A percentile compares a stretch with the other conserved stretches of the same genome.
Conservation (phyloP, 805 yeast species). For the Starmerella roubikii region DNA sequence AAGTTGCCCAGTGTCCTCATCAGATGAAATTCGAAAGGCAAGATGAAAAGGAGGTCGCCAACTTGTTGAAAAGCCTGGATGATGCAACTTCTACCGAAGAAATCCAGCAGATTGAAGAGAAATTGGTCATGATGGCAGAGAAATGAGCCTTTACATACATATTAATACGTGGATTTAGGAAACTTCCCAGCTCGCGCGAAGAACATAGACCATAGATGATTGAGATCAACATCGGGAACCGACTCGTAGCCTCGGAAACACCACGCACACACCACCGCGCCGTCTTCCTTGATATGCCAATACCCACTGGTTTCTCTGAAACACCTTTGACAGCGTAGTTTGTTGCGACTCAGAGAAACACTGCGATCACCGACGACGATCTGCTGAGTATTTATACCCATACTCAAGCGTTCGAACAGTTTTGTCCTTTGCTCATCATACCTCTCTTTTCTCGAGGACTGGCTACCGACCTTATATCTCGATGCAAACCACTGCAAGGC, state of each 20-base stretch:
- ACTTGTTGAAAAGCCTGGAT: neutral
- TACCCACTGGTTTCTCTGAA: neutral
- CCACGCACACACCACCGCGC: neutral
- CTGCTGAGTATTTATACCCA: too few species aligned
- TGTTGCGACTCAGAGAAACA: too few species aligned
- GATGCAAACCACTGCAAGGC: slow-evolving; percentile 25
- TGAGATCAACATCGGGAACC: neutral
- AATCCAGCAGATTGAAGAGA: neutral
- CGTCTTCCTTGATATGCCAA: neutral
- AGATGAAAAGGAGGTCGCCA: neutral
- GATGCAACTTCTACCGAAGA: neutral
- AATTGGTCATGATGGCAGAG: too few species aligned
- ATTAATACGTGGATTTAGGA: neutral
- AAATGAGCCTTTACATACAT: too few species aligned
- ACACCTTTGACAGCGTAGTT: too few species aligned
- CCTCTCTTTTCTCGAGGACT: too few species aligned
- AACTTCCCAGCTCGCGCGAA: neutral
- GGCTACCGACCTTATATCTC: too few species aligned
- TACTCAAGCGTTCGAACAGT: too few species aligned
- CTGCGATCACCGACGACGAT: too few species aligned
- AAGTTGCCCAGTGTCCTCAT: neutral
- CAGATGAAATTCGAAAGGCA: neutral
- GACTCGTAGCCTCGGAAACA: neutral
- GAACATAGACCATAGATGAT: neutral
- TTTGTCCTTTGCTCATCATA: too few species aligned